Evolutionary conservation across 2,329 filamentous ascomycete genomes (phyloP).

Genomic region (Hypoxylon sp.): DNA sequence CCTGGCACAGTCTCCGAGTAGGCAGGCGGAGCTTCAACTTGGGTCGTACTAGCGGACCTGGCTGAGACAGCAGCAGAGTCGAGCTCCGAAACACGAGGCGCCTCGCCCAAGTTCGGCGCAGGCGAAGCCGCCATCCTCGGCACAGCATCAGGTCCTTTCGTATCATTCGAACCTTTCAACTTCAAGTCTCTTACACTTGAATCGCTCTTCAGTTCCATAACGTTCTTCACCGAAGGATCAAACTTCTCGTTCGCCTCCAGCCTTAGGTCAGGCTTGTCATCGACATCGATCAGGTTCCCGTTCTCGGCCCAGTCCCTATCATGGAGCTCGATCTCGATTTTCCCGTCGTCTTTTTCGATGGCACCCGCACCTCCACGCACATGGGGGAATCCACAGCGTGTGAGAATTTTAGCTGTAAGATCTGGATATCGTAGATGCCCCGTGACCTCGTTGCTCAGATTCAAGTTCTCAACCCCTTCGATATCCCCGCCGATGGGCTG

Average conservation of each 20-base stretch:
- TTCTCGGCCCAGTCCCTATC: slow-evolving; percentile 45
- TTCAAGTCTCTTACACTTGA: slow-evolving; percentile 28
- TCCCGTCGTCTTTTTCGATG: slow-evolving; percentile 59
- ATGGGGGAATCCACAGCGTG: slow-evolving; percentile 60
- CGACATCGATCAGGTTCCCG: slow-evolving; percentile 55
- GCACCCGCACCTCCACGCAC: slow-evolving; percentile 53
- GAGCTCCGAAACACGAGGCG: neutral
- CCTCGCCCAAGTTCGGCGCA: slow-evolving; percentile 3
- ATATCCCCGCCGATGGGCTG: slow-evolving; percentile 73
- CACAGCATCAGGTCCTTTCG: slow-evolving; percentile 7
- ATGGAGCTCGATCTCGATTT: slow-evolving; percentile 47
- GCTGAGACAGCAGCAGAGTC: neutral
- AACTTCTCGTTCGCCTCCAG: slow-evolving; percentile 43
- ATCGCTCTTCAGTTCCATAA: slow-evolving; percentile 40
- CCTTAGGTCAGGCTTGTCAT: slow-evolving; percentile 40
- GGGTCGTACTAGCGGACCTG: slow-evolving; percentile 8
- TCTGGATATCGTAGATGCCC: slow-evolving; percentile 63
- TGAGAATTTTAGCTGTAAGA: slow-evolving; percentile 61
- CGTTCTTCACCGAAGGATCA: slow-evolving; percentile 40
- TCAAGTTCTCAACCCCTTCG: slow-evolving; percentile 67
- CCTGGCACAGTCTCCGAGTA: neutral
- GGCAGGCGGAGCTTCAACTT: slow-evolving; percentile 10
- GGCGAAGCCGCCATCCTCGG: neutral
- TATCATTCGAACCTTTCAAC: slow-evolving; percentile 24
- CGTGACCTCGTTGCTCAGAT: slow-evolving; percentile 61